Conservation (phyloP, 164 flowering plant genomes). For the Euptelea pleiosperma region DNA sequence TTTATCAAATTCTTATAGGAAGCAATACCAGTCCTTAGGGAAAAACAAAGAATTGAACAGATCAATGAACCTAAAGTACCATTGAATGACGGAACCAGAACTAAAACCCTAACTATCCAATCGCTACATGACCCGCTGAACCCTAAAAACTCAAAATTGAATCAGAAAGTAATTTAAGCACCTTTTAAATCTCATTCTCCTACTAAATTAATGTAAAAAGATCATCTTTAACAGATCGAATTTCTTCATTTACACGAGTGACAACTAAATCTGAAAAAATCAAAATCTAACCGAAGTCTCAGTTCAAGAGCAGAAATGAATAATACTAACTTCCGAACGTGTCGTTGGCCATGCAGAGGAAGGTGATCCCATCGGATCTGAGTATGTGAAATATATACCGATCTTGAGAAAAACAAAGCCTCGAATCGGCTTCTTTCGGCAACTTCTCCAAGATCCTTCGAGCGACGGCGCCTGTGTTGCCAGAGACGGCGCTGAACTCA, state of each 20-base stretch:
- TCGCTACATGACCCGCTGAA: slow-evolving; percentile 1
- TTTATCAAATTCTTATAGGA: no score
- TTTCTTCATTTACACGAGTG: not conserved
- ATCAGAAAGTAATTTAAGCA: not conserved
- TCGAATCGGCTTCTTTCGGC: slow-evolving; percentile 56
- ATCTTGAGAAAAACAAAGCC: slow-evolving; percentile 93
- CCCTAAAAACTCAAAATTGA: not conserved
- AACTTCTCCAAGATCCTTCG: slow-evolving; percentile 85
- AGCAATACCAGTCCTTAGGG: no score
- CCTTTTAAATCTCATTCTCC: not conserved
- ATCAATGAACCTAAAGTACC: no score
- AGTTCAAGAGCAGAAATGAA: not conserved
- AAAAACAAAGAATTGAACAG: no score
- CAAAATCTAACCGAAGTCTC: no score
- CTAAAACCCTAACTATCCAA: not conserved
- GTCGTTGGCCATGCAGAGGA: slow-evolving; percentile 95
- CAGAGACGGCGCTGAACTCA: slow-evolving; percentile 93
- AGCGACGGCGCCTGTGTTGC: slow-evolving; percentile 85
- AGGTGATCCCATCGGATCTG: slow-evolving; percentile 71
- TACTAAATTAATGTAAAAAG: slow-evolving; percentile 4
- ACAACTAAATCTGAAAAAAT: not conserved
- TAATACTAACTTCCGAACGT: slow-evolving; percentile 76
- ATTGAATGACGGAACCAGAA: no score
- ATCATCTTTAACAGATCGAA: no score
- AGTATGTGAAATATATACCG: slow-evolving; percentile 88